phyloP scores from a whole-genome alignment of 2,329 filamentous ascomycete genomes.

The Neophaeococcomyces mojaviensis region DNA sequence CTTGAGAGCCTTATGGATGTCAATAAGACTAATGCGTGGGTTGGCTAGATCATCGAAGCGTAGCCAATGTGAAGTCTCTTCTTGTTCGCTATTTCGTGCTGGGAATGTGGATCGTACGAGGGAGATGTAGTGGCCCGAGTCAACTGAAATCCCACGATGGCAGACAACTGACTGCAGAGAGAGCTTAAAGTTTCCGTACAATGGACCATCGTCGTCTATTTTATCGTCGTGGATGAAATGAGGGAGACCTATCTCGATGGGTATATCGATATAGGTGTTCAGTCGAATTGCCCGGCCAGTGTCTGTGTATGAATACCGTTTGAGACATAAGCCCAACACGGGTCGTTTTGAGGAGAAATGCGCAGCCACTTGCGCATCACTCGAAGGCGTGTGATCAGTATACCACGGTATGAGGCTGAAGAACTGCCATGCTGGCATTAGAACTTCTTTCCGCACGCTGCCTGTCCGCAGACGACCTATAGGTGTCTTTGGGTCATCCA shows the following conservation, averaged over 20 bases:
- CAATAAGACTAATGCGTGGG: slow-evolving; percentile 64
- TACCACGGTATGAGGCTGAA: slow-evolving; percentile 93
- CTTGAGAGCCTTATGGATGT: slow-evolving; percentile 69
- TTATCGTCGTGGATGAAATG: slow-evolving; percentile 82
- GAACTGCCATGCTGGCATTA: slow-evolving; percentile 96
- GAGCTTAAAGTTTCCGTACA: slow-evolving; percentile 87
- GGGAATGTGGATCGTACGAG: slow-evolving; percentile 66
- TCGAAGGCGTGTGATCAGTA: slow-evolving; percentile 56
- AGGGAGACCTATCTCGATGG: slow-evolving; percentile 71
- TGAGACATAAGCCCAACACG: slow-evolving; percentile 85
- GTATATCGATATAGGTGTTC: slow-evolving; percentile 84
- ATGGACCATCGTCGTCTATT: slow-evolving; percentile 55
- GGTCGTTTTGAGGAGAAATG: slow-evolving; percentile 78
- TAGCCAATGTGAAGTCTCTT: slow-evolving; percentile 73
- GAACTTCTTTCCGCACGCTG: slow-evolving; percentile 65
- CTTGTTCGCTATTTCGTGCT: slow-evolving; percentile 31
- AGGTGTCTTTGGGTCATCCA: slow-evolving; percentile 26
- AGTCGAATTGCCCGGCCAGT: slow-evolving; percentile 63
- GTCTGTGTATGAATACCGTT: slow-evolving; percentile 72
- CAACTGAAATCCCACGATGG: slow-evolving; percentile 75
- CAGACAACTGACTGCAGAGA: slow-evolving; percentile 87
- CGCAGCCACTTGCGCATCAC: slow-evolving; percentile 74
- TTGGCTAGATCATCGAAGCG: slow-evolving; percentile 81
- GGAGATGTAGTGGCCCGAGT: slow-evolving; percentile 86
- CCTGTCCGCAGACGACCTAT: slow-evolving; percentile 28